Conservation (phyloP, 2,329 filamentous ascomycete species). For the Ophiosphaerella narmari region DNA sequence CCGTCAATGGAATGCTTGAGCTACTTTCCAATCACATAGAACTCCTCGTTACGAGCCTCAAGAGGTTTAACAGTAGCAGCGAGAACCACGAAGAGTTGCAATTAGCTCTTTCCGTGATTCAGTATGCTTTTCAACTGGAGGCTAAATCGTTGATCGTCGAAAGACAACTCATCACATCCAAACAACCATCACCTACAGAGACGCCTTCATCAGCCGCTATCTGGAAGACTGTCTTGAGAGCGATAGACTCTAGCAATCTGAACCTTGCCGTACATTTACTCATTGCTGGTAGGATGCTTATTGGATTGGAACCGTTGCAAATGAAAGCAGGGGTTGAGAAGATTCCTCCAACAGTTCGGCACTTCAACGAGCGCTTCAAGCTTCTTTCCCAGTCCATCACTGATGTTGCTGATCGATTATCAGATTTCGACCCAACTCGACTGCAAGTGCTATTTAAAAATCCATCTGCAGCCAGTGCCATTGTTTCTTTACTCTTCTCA, state of each 20-base stretch:
- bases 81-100: slow-evolving; percentile 42
- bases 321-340: slow-evolving; percentile 45
- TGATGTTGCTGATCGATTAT: slow-evolving; percentile 76
- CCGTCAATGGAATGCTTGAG: slow-evolving; percentile 63
- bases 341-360: slow-evolving; percentile 60
- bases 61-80: slow-evolving; percentile 30
- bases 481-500: slow-evolving; percentile 80
- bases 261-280: slow-evolving; percentile 76
- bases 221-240: slow-evolving; percentile 76
- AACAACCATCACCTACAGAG: slow-evolving; percentile 66
- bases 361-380: slow-evolving; percentile 77
- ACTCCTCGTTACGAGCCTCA: slow-evolving; percentile 40
- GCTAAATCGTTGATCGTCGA: slow-evolving; percentile 72
- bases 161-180: slow-evolving; percentile 66
- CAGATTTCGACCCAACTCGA: slow-evolving; percentile 72
- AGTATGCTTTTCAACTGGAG: slow-evolving; percentile 70
- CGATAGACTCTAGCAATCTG: slow-evolving; percentile 69
- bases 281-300: slow-evolving; percentile 69
- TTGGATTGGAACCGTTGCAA: slow-evolving; percentile 74
- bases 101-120: slow-evolving; percentile 67
- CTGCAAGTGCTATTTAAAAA: slow-evolving; percentile 72
- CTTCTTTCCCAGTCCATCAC: slow-evolving; percentile 67
- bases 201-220: slow-evolving; percentile 72
- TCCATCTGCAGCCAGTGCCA: slow-evolving; percentile 69
- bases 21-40: slow-evolving; percentile 64